Evolutionary conservation across 176 grass and related monocot genomes (phyloP), one percentile per base, ranked within the genome.

Genomic region (Saccharum spontaneum): DNA sequence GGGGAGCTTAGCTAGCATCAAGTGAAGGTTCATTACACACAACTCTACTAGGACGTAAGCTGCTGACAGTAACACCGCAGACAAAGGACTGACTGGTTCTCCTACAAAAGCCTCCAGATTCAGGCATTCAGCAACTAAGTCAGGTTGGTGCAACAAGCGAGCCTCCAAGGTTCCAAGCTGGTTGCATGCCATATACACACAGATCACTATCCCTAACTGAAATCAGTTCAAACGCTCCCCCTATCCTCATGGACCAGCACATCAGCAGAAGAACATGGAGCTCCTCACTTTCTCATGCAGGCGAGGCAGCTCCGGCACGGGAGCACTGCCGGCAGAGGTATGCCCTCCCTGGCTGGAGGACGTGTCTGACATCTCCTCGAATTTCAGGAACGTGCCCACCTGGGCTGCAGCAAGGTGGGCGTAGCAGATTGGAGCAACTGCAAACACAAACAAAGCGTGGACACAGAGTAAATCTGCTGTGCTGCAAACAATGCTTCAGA

Each of bases 181-280:
- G 57, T 64, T 30, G 30, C 64, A 36, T 68, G 60, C 23, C 60
- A 18, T 24, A 66, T 22, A 81, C 38, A 82, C n/a, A 81, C 28
- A 39, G 5, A 64, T 60, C 28, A 76, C 24, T 63, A 63, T 12
- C 13, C n/a, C 44, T 39, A 24, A 67, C 64, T 8, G 4, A 70
- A 49, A 49, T 33, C 0, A 11, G n/a, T 40, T 77, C 15, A 55
- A 44, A 43, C 1, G 34, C 48, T 44, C 16, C 36, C 10, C 10
- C 36, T 1, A 13, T 28, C 71, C 72, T 8, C 60, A 67, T 10
- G 14, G 14, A 24, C n/a, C 20, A 16, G 34, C 69, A 24, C 16
- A 33, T 89, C 78, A 97, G 59, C 96, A 98, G 83, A 98, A 98
- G 86, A 98, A 98, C 93, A 98, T 98, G 16, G 93, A 94, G 39